Base-by-base conservation (phyloP, 1,139 yeast genomes). In the Hanseniaspora sp. region DNA sequence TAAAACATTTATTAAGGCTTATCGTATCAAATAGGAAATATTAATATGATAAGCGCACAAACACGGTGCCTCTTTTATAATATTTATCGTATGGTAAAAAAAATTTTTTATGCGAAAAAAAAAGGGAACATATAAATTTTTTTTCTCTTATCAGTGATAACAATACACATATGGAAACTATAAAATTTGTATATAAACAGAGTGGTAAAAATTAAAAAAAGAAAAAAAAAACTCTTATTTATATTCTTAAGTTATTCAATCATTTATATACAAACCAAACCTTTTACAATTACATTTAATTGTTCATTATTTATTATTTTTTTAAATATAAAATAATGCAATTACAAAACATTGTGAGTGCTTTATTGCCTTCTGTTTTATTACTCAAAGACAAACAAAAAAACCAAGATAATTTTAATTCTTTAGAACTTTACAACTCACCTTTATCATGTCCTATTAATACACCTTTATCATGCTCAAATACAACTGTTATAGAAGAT, bases 381-480 rank as follows among this genome's bases (percentile, higher is more conserved):
- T 13, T 37, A 17, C 11, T 44, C 2, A 43, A 28, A 5, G 23
- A 45, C 1, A 45, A 23, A 35, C 33, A 31, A 38, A n/a, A 29
- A 3, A 18, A 8, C 5, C 52, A 39, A 31, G 12, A 11, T 5
- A 39, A 23, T 5, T 38, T 48, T 31, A 29, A 9, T 9, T 12
- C 15, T 23, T 9, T 29, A 34, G 43, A 41, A 28, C 37, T 30
- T 29, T n/a, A 30, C 13, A 46, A 42, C 44, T 58, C 58, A 11
- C 61, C 64, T 1, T 40, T 62, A 17, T 51, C 48, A 17, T 86
- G 95, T 63, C 94, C 95, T 0, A 64, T 73, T 0, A 78, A 82
- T 60, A 61, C 76, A 1, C 95, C 95, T 0, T 66, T 78, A 38
- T 76, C 87, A n/a, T 85, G 95, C 63, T 67, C 75, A 5, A 75